Percentiles rank a stretch among this genome's conserved stretches.
Evolutionary conservation across 345 rosid genomes (phyloP).

Genomic region (Salix purpurea): DNA sequence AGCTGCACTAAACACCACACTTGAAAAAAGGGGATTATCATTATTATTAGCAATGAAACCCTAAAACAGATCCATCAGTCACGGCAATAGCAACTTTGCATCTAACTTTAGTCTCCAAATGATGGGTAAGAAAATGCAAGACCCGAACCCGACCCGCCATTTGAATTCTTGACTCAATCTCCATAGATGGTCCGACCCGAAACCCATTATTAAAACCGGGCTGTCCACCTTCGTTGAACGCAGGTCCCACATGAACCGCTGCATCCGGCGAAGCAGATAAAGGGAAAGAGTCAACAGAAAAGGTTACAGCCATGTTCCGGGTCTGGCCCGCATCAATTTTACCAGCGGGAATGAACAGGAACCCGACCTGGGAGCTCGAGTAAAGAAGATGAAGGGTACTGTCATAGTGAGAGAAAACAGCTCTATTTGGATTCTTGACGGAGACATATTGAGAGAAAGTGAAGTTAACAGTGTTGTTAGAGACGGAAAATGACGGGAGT

Average conservation of each 20-base stretch:
- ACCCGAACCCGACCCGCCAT: conserved; percentile 87
- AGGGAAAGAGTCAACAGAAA: conserved; percentile 80
- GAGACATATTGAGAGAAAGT: conserved; percentile 86
- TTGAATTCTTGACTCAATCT: conserved; percentile 69
- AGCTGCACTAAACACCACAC: neutral
- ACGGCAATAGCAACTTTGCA: conserved; percentile 72
- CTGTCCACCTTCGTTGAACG: conserved; percentile 4
- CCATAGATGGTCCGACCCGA: conserved; percentile 79
- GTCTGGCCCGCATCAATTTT: conserved; percentile 70
- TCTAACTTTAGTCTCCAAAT: conserved; percentile 53
- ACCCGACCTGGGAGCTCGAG: conserved; percentile 83
- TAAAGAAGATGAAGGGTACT: conserved; percentile 86
- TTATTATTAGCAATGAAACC: conserved; percentile 62
- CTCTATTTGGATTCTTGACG: conserved; percentile 79
- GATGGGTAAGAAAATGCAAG: conserved; percentile 74
- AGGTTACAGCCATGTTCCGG: conserved; percentile 94
- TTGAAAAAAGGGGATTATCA: neutral
- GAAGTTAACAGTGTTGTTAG: conserved; percentile 83
- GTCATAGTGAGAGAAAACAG: conserved; percentile 86
- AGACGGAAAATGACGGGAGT: conserved; percentile 84
- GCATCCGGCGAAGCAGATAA: conserved; percentile 19
- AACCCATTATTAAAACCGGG: conserved; percentile 23
- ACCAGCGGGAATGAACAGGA: conserved; percentile 98
- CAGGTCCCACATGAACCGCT: conserved; percentile 29
- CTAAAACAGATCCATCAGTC: conserved; percentile 81